Evolutionary conservation across 176 grass and related monocot genomes (phyloP).

Genomic region (Oryza meridionalis): DNA sequence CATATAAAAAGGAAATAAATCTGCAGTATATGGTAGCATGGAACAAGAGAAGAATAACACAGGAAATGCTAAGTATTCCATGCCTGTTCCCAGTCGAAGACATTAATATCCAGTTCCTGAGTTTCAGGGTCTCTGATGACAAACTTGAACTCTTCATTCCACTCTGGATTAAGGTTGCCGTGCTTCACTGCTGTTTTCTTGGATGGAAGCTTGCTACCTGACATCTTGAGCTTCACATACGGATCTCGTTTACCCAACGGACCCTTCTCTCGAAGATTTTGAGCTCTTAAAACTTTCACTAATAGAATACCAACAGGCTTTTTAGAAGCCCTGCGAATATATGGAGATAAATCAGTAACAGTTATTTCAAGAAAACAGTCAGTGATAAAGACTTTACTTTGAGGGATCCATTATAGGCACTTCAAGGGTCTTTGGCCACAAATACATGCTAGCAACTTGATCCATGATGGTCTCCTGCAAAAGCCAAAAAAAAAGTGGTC

Average conservation of each 20-base stretch:
- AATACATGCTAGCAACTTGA: conserved; percentile 89
- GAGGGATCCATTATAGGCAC: conserved; percentile 83
- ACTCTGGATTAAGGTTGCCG: conserved; percentile 85
- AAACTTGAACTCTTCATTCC: conserved; percentile 89
- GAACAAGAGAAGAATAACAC: conserved; percentile 17
- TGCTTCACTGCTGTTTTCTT: conserved; percentile 93
- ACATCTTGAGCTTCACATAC: conserved; percentile 86
- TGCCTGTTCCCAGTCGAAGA: conserved; percentile 95
- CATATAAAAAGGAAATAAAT: conserved; percentile 29
- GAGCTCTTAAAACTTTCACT: conserved; percentile 77
- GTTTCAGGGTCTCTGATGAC: conserved; percentile 81
- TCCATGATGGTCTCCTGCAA: conserved; percentile 92
- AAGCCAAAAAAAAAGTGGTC: conserved; percentile 1
- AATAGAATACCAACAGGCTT: conserved; percentile 84
- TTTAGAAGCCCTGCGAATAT: conserved; percentile 70
- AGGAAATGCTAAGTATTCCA: conserved; percentile 18
- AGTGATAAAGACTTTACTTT: conserved; percentile 54
- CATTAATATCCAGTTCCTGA: conserved; percentile 71
- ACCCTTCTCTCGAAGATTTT: conserved; percentile 77
- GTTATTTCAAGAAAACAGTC: conserved; percentile 26
- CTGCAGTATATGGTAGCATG: neutral
- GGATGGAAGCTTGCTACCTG: conserved; percentile 77
- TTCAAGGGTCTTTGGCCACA: conserved; percentile 92
- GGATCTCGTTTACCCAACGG: conserved; percentile 89
- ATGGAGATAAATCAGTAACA: neutral